Conservation (phyloP, 2,329 filamentous ascomycete species). For the Macroventuria anomochaeta region DNA sequence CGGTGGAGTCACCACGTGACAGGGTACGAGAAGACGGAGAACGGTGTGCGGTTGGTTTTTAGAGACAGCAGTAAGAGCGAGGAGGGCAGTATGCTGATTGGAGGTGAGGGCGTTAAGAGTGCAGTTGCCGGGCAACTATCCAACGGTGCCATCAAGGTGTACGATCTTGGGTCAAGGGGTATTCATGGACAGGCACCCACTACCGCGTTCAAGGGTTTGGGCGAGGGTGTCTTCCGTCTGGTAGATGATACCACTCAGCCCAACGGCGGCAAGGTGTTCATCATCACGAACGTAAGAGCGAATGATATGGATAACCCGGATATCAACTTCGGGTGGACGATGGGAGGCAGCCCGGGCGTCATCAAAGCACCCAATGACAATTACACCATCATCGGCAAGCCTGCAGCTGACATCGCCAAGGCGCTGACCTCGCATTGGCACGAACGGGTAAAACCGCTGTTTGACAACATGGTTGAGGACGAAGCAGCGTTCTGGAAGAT, state of each 20-base stretch:
- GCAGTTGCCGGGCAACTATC: conserved; percentile 66
- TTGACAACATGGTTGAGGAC: conserved; percentile 63
- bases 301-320: conserved; percentile 65
- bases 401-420: conserved; percentile 65
- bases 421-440: conserved; percentile 63
- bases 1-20: conserved; percentile 63
- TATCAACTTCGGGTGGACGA: conserved; percentile 68
- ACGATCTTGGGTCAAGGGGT: conserved; percentile 67
- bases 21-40: conserved; percentile 63
- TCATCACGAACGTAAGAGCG: conserved; percentile 70
- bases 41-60: conserved; percentile 65
- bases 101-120: conserved; percentile 69
- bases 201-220: conserved; percentile 65
- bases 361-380: conserved; percentile 66
- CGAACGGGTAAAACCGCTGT: conserved; percentile 61
- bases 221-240: conserved; percentile 68
- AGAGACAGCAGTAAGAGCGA: conserved; percentile 65
- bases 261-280: conserved; percentile 55
- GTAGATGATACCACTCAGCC: conserved; percentile 56
- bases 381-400: conserved; percentile 62
- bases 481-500: conserved; percentile 73
- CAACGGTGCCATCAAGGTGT: conserved; percentile 64
- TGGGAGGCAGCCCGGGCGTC: conserved; percentile 64
- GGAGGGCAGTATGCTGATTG: conserved; percentile 66
- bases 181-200: conserved; percentile 71